These are phyloP conservation scores for Penicillium sp. DNA, from an alignment of 2,329 filamentous ascomycete species.

Conservation along the genomic window DNA sequence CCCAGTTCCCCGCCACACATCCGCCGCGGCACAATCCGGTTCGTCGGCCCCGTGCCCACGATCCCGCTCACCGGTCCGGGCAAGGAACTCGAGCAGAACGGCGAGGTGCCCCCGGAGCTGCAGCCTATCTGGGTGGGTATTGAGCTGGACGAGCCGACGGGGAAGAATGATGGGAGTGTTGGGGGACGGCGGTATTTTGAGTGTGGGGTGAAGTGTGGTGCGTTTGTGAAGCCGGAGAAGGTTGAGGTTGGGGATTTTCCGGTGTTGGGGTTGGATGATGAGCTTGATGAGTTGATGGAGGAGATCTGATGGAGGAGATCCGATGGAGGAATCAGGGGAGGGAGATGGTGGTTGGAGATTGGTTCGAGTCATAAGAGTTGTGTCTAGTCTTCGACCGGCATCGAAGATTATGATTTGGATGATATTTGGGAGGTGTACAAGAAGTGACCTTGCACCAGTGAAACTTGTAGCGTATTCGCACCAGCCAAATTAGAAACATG, in stretches of 20 bases:
- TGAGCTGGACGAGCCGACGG: conserved; percentile 63
- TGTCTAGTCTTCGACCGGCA: background rate
- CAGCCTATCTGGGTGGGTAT: conserved; percentile 59
- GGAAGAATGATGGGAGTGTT: conserved; percentile 63
- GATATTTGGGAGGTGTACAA: too few species aligned
- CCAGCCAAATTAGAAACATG: too few species aligned
- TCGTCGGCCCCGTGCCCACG: conserved; percentile 43
- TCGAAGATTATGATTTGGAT: background rate
- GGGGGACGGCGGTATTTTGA: conserved; percentile 57
- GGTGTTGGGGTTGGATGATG: conserved; percentile 53
- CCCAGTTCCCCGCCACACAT: conserved; percentile 46
- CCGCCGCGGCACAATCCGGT: conserved; percentile 46
- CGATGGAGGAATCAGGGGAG: conserved; percentile 20
- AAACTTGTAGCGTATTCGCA: too few species aligned
- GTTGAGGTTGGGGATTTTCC: conserved; percentile 63
- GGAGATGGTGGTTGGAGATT: background rate
- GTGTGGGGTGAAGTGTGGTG: conserved; percentile 56
- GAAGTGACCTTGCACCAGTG: too few species aligned
- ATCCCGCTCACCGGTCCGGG: conserved; percentile 40
- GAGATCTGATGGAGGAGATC: conserved; percentile 51
- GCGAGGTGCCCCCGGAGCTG: conserved; percentile 21
- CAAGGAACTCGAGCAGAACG: conserved; percentile 19
- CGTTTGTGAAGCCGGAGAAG: conserved; percentile 64
- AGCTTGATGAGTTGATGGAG: conserved; percentile 57
- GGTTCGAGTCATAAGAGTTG: too few species aligned